A percentile compares a stretch with the other conserved stretches of the same genome.
phyloP scores from a whole-genome alignment of 2,329 filamentous ascomycete species.

The Ophiosphaerella herpotricha region DNA sequence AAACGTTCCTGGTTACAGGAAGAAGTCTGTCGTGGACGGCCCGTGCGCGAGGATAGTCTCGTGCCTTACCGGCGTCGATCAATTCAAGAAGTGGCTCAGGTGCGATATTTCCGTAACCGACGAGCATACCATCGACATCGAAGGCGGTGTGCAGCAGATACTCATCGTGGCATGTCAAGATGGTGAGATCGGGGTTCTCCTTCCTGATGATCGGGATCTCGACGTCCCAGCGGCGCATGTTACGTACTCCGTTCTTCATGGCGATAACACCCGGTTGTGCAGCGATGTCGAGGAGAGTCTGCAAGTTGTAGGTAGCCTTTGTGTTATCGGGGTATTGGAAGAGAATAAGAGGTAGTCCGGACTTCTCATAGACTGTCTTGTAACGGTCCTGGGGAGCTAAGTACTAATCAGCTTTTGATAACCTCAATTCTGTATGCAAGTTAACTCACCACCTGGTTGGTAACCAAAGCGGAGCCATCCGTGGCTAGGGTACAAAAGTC shows the following conservation, averaged over 20 bases:
- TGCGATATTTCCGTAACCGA: conserved; percentile 60
- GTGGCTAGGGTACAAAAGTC: conserved; percentile 58
- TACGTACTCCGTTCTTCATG: conserved; percentile 62
- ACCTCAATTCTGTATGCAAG: not conserved
- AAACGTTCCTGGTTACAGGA: conserved; percentile 59
- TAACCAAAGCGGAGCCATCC: conserved; percentile 62
- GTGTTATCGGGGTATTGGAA: conserved; percentile 61
- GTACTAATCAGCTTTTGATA: not conserved
- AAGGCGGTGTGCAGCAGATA: conserved; percentile 59
- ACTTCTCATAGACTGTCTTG: conserved; percentile 56
- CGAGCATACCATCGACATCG: conserved; percentile 59
- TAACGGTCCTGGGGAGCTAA: conserved; percentile 58
- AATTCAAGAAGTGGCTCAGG: conserved; percentile 57
- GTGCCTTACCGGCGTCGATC: conserved; percentile 57
- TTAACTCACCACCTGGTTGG: conserved; percentile 39
- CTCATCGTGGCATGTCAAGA: conserved; percentile 59
- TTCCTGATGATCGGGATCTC: conserved; percentile 59
- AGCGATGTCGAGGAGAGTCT: conserved; percentile 59
- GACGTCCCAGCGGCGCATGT: conserved; percentile 62
- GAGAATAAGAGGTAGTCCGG: conserved; percentile 56
- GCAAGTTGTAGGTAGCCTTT: conserved; percentile 57
- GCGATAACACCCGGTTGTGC: conserved; percentile 59
- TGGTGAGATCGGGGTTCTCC: conserved; percentile 56
- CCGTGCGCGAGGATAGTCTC: conserved; percentile 55
- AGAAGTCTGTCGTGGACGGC: conserved; percentile 57